These are phyloP conservation scores for Blastobotrys malaysiensis DNA, from an alignment of 1,139 yeast genomes.

Conservation along the genomic window DNA sequence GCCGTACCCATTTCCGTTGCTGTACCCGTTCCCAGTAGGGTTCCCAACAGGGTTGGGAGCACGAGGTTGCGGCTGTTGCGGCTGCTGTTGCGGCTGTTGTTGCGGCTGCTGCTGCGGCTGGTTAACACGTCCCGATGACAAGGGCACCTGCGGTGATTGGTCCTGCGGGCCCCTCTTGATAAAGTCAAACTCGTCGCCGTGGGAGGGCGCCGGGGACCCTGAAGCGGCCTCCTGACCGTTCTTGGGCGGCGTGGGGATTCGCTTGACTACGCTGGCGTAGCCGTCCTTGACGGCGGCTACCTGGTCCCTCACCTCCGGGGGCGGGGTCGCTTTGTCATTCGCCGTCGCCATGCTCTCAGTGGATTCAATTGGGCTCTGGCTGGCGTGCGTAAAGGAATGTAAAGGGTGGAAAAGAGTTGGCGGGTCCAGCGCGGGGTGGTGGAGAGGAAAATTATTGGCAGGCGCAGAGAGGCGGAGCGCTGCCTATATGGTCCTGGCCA, in stretches of 20 bases:
- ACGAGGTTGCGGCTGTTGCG: too few relatives aligned
- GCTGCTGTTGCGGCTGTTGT: not conserved
- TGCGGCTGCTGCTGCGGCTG: not conserved
- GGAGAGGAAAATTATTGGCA: not conserved
- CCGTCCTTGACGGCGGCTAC: not conserved
- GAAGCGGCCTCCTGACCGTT: not conserved
- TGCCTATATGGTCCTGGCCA: not conserved
- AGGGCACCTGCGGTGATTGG: not conserved
- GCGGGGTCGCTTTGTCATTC: not conserved
- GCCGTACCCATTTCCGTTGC: too few relatives aligned
- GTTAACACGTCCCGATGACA: not conserved
- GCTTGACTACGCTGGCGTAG: not conserved
- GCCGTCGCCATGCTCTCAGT: not conserved
- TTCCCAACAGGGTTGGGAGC: too few relatives aligned
- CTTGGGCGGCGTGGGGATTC: not conserved
- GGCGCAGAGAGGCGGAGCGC: not conserved
- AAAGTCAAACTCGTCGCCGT: not conserved
- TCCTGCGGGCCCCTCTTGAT: not conserved
- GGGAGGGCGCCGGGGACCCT: not conserved
- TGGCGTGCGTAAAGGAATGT: not conserved
- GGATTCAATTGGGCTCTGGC: not conserved
- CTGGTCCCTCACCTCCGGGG: not conserved
- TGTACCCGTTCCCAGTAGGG: too few relatives aligned
- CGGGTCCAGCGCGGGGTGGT: not conserved
- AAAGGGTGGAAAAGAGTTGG: not conserved